Base-by-base conservation (phyloP, 805 yeast species). In the Saturnispora serradocipensis region DNA sequence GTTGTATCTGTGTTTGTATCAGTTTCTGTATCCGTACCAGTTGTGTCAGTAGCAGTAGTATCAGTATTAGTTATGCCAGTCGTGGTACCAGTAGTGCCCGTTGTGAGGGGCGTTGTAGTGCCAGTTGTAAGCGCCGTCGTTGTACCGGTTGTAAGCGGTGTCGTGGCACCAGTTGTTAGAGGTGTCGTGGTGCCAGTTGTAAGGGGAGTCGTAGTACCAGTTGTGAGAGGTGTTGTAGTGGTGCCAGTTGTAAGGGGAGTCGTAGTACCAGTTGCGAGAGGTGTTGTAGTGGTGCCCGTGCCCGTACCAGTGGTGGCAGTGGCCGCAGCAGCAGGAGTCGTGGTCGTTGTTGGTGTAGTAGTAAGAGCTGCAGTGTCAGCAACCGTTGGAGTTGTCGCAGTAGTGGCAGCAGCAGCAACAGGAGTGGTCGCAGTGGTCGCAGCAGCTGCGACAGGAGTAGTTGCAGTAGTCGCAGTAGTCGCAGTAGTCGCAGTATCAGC, bases 1-100 rank as follows among this genome's bases (percentile, higher is more conserved):
- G 70, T 55, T 1, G 70, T 25, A 25, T 2, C 51, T 24, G 53
- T 35, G 59, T 42, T 57, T 7, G 73, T 60, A 20, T 7, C 15
- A 2, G 70, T 22, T 22, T 22, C 51, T 24, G 53, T 35, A 59
- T 42, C 57, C 7, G 73, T 60, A 20, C 7, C 15, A 20, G 42
- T 38, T 6, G 44, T 42, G 15, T 54, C 24, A 11, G 58, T 34
- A 2, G 55, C 43, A 45, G 54, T 30, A n/a, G 51, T 42, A 3
- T 42, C 32, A 16, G 45, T 25, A 25, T 8, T 2, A 49, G 16
- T 15, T 36, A 27, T 16, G 58, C 46, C 18, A 53, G 48, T 32
- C 18, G 42, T 38, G 18, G 57, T 43, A 16, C 54, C 24, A 3
- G 56, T 43, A 3, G 57, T 35, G 16, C 53, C 24, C 5, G 58